A percentile compares a stretch with the other conserved stretches of the same genome.
phyloP scores from a whole-genome alignment of 495 filamentous ascomycete species.

The Aspergillus mulundensis region DNA sequence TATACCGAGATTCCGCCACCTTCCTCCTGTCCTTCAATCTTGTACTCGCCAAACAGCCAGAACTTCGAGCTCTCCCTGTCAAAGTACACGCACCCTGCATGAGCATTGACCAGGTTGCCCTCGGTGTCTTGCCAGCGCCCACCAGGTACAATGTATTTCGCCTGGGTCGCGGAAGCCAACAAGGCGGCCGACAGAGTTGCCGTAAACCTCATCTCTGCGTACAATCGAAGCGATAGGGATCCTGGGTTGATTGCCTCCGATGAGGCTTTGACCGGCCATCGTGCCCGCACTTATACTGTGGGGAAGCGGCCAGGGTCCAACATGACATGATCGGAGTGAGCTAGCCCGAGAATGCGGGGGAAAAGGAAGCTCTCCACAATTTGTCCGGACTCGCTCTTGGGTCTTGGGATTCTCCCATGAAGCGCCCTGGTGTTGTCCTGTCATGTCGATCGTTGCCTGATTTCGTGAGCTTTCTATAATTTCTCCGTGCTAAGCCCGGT shows the following conservation, averaged over 20 bases:
- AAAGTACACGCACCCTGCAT: slow-evolving; percentile 21
- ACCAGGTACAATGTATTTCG: slow-evolving; percentile 26
- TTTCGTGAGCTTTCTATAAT: not conserved
- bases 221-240: not conserved
- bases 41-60: slow-evolving; percentile 28
- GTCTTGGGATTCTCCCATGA: not conserved
- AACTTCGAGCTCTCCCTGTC: slow-evolving; percentile 21
- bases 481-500: slow-evolving; percentile 12
- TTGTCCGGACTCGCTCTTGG: slow-evolving; percentile 6
- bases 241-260: not conserved
- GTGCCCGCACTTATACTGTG: not conserved
- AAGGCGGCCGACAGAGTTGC: not conserved
- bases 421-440: not conserved
- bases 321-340: not conserved
- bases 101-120: slow-evolving; percentile 22
- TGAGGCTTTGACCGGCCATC: not conserved
- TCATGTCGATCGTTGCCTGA: not conserved
- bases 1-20: slow-evolving; percentile 25
- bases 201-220: not conserved
- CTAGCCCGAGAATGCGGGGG: slow-evolving; percentile 9
- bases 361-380: slow-evolving; percentile 7
- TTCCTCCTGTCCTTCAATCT: slow-evolving; percentile 23
- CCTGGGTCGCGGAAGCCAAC: not conserved
- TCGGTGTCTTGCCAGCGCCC: slow-evolving; percentile 25
- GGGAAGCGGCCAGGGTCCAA: not conserved